A percentile compares a stretch with the other conserved stretches of the same genome.
phyloP scores from a whole-genome alignment of 768 basidiomycete species.

The Antrodiella citrinella region DNA sequence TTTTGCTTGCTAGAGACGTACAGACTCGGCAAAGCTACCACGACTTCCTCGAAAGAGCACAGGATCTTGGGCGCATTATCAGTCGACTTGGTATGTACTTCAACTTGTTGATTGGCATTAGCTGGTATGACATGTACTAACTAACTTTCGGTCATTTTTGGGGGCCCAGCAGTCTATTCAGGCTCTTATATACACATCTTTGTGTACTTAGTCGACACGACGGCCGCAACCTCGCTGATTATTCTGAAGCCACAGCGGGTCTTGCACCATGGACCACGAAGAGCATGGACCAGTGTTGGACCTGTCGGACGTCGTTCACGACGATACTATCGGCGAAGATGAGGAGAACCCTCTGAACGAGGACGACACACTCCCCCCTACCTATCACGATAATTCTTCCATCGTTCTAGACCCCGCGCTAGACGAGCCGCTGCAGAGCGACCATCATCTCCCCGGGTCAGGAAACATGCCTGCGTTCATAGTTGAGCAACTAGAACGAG shows the following conservation, averaged over 20 bases:
- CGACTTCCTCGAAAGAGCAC: no score
- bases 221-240: no score
- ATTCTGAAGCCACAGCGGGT: background rate
- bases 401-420: conserved; percentile 2
- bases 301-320: conserved; percentile 81
- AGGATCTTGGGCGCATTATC: no score
- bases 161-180: no score
- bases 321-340: conserved; percentile 63
- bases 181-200: no score
- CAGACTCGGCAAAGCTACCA: no score
- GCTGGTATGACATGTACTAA: no score
- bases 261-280: conserved; percentile 38
- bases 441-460: conserved; percentile 8
- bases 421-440: conserved; percentile 2
- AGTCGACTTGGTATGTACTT: no score
- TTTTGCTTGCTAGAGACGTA: no score
- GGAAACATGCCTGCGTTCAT: conserved; percentile 27
- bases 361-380: conserved; percentile 18
- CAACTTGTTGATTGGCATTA: no score
- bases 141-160: no score
- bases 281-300: conserved; percentile 53
- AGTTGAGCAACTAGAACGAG: conserved; percentile 70
- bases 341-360: conserved; percentile 23
- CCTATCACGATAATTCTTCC: conserved; percentile 1
- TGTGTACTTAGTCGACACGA: background rate